Percentiles rank a stretch among this genome's conserved stretches.
Conservation (phyloP, 106 monocot species). For the Cymbidium sinense region DNA sequence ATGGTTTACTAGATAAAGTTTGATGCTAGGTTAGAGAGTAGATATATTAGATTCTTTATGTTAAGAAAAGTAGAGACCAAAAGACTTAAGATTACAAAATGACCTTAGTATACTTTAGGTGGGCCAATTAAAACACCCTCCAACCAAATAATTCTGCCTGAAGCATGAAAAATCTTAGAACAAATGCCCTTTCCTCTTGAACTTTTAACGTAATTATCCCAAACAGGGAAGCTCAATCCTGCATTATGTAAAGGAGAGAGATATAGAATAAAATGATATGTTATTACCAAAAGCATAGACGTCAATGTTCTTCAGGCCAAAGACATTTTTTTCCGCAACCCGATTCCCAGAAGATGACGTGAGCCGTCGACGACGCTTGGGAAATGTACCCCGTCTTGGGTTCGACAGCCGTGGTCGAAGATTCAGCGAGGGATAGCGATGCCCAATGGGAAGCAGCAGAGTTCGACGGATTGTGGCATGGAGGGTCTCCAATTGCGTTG, state of each 20-base stretch:
- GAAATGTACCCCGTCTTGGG: slow-evolving; percentile 61
- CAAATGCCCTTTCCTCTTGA: neutral
- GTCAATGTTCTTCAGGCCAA: slow-evolving; percentile 79
- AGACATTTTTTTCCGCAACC: slow-evolving; percentile 53
- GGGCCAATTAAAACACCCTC: neutral
- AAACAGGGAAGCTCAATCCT: neutral
- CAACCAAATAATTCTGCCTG: neutral
- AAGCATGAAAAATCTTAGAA: too few species aligned
- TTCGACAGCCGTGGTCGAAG: slow-evolving; percentile 32
- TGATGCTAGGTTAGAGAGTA: too few species aligned
- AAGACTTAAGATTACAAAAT: too few species aligned
- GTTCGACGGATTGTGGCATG: neutral
- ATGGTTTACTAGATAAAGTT: too few species aligned
- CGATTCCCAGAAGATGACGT: slow-evolving; percentile 49
- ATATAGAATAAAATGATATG: neutral
- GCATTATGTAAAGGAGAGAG: neutral
- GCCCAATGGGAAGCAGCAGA: slow-evolving; percentile 38
- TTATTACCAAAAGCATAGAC: slow-evolving; percentile 77
- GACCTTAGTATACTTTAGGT: neutral
- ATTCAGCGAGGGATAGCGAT: slow-evolving; percentile 41
- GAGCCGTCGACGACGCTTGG: slow-evolving; percentile 42
- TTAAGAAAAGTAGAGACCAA: too few species aligned
- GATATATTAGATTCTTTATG: too few species aligned
- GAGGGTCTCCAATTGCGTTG: neutral
- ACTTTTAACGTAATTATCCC: neutral